Conservation (phyloP, 371 early-diverging fungal species). For the Paraphysoderma sedebokerense region DNA sequence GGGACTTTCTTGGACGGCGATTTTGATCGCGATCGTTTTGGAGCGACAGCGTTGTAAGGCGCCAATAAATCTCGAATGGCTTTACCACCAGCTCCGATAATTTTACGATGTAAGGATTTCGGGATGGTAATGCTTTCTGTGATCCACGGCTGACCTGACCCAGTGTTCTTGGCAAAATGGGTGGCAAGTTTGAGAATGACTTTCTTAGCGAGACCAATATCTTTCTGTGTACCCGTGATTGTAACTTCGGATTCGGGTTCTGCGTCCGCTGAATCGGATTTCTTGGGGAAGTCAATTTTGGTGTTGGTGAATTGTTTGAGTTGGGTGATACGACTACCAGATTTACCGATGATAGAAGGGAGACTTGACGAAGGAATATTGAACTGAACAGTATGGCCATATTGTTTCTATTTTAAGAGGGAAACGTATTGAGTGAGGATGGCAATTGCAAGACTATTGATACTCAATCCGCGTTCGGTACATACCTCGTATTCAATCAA, state of each 20-base stretch:
- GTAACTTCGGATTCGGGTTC: background rate
- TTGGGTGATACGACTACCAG: slow-evolving; percentile 26
- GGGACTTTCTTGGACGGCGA: slow-evolving; percentile 18
- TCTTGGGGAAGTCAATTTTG: background rate
- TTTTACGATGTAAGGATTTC: slow-evolving; percentile 41
- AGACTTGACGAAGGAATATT: slow-evolving; percentile 19
- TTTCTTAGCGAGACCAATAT: slow-evolving; percentile 7
- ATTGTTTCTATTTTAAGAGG: background rate
- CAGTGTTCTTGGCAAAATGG: slow-evolving; percentile 27
- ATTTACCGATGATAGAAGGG: slow-evolving; percentile 41
- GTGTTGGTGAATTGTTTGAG: background rate
- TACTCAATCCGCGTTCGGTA: slow-evolving; percentile 29
- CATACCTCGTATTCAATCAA: slow-evolving; percentile 57
- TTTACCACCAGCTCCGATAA: slow-evolving; percentile 63
- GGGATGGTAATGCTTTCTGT: slow-evolving; percentile 34
- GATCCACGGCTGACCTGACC: slow-evolving; percentile 23
- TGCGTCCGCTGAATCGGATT: background rate
- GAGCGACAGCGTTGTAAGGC: slow-evolving; percentile 32
- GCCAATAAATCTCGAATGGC: slow-evolving; percentile 45
- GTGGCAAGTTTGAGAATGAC: slow-evolving; percentile 9
- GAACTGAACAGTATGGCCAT: background rate
- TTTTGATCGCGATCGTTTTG: too few species aligned
- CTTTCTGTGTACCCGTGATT: background rate
- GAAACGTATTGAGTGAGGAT: slow-evolving; percentile 14
- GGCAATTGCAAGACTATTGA: slow-evolving; percentile 30